Evolutionary conservation across 1,284 basidiomycete species (phyloP).

Genomic region (Wolfiporia cocos): DNA sequence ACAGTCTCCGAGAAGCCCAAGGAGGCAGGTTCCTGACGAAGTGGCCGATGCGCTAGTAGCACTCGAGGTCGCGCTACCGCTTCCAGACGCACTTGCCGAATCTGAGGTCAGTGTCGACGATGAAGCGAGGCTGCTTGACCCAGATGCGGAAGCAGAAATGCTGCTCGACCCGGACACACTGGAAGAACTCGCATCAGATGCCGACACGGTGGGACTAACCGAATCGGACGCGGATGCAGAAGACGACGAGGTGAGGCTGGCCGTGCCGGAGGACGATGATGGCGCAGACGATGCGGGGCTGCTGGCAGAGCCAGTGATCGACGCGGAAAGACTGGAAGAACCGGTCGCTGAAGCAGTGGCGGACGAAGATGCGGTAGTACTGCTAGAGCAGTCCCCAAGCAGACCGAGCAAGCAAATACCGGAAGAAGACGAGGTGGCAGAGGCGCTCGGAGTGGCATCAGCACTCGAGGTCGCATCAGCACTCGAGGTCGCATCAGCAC

Average conservation of each 20-base stretch:
- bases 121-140: neutral
- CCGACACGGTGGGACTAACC: neutral
- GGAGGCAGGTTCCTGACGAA: neutral
- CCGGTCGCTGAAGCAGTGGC: conserved; percentile 2
- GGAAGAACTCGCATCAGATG: neutral
- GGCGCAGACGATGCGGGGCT: neutral
- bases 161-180: neutral
- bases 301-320: neutral
- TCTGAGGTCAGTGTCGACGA: neutral
- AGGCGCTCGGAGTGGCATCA: neutral
- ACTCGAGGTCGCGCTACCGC: neutral
- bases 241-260: neutral
- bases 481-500: too few species aligned
- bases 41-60: too few species aligned
- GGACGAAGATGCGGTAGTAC: neutral
- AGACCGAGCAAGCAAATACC: neutral
- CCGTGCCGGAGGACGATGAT: neutral
- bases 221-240: neutral
- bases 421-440: neutral
- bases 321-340: neutral
- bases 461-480: too few species aligned
- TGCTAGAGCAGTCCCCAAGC: neutral
- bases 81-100: neutral
- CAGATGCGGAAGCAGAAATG: neutral
- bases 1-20: neutral